Base-by-base conservation (phyloP, 2,329 filamentous ascomycete genomes). In the Pseudocercospora ulei region DNA sequence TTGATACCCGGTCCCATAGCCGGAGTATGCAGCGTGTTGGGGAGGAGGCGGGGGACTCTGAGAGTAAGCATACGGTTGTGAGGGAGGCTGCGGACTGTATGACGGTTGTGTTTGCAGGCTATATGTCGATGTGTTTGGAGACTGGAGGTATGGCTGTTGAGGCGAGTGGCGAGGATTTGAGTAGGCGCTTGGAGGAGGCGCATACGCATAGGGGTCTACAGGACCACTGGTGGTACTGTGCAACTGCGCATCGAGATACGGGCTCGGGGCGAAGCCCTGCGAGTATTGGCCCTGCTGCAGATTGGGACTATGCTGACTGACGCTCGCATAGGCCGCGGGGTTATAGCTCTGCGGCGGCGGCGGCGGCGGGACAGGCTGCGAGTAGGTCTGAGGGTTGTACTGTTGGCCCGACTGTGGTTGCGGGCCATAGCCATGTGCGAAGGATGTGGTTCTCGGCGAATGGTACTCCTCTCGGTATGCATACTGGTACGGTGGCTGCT, bases 331-430 rank as follows among this genome's bases (percentile, higher is more conserved):
- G 7, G 61, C 60, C 14, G 64, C 63, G n/a, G 64, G 64, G 42
- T 66, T 65, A 54, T 67, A 67, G 12, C 62, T 60, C 48, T 61
- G 63, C 18, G 56, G 51, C 11, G 54, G 51, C 34, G 59, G 56
- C 37, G 58, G 63, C 17, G 60, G 59, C 35, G 57, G 61, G 27
- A 61, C 58, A 41, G 45, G 26, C 16, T 45, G 44, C n/a, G 43
- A 29, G 30, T 71, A 88, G 23, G 70, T 66, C 57, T 80, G 73
- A 1, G 83, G 82, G 55, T 87, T 88, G 62, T 87, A 88, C 16
- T 61, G 63, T 36, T 66, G 64, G 31, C 67, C 64, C 39, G 66
- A 65, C 14, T 64, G 59, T 11, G 64, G 59, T 7, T 65, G 61
- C 17, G 68, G 60, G 29, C 64, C 67, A 58, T 75, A 80, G 29